These are phyloP conservation scores for Emericellopsis cladophorae DNA, from an alignment of 2,329 filamentous ascomycete genomes.

Conservation along the genomic window DNA sequence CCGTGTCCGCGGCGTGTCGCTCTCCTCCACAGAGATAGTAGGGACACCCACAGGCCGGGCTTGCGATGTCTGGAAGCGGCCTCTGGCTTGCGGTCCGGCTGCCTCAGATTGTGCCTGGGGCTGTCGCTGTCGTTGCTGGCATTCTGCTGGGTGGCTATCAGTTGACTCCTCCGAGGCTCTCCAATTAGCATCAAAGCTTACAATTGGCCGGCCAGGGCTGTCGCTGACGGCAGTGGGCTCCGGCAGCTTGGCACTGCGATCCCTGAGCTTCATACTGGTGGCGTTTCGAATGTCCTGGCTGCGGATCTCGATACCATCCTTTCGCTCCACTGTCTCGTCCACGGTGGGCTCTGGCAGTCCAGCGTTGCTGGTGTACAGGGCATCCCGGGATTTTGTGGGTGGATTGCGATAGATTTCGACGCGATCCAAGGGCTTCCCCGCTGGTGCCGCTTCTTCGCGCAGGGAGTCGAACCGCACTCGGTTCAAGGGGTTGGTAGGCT, in stretches of 20 bases:
- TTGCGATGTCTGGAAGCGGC: slow-evolving; percentile 5
- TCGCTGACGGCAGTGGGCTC: slow-evolving; percentile 87
- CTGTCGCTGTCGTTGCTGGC: slow-evolving; percentile 7
- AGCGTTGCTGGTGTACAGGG: slow-evolving; percentile 61
- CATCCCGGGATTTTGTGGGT: slow-evolving; percentile 70
- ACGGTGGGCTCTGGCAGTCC: slow-evolving; percentile 8
- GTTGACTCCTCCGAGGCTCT: slow-evolving; percentile 57
- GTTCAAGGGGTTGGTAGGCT: slow-evolving; percentile 18
- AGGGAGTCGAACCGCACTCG: slow-evolving; percentile 25
- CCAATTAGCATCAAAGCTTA: slow-evolving; percentile 88
- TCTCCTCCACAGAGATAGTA: slow-evolving; percentile 42
- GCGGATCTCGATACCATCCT: slow-evolving; percentile 72
- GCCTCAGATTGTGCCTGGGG: slow-evolving; percentile 14
- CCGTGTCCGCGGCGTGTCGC: slow-evolving; percentile 20
- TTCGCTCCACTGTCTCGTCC: slow-evolving; percentile 40
- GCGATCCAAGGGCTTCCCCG: slow-evolving; percentile 29
- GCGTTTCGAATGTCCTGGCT: slow-evolving; percentile 80
- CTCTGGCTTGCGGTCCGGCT: not conserved
- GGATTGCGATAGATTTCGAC: slow-evolving; percentile 78
- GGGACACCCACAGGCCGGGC: slow-evolving; percentile 28
- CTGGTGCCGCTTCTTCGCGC: slow-evolving; percentile 20
- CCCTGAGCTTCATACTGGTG: slow-evolving; percentile 77
- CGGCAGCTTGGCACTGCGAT: slow-evolving; percentile 76
- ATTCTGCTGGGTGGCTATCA: slow-evolving; percentile 45
- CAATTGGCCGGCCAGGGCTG: slow-evolving; percentile 80